A percentile compares a stretch with the other conserved stretches of the same genome.
Conservation (phyloP, 306 rosid genomes). For the Lagenaria siceraria region DNA sequence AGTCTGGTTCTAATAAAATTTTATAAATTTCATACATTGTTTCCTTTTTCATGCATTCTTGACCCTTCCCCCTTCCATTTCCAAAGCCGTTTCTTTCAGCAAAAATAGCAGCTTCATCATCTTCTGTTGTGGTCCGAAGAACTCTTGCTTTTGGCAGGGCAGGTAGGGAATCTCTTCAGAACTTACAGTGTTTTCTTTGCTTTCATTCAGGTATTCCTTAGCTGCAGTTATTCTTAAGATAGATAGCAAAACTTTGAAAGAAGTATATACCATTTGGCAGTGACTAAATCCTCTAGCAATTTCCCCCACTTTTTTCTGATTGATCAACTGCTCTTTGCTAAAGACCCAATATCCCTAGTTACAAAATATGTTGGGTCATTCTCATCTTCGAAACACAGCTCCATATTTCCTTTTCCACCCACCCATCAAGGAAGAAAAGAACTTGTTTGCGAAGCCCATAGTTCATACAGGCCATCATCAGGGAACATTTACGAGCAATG, state of each 20-base stretch:
- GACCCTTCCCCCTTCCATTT: neutral
- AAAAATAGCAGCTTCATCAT: neutral
- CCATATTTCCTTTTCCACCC: neutral
- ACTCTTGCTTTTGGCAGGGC: neutral
- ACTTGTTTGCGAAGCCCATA: neutral
- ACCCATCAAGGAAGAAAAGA: neutral
- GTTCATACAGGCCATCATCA: neutral
- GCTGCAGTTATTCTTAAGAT: neutral
- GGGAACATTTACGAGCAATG: neutral
- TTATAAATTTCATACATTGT: neutral
- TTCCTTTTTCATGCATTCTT: neutral
- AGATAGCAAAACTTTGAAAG: neutral
- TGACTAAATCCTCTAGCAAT: neutral
- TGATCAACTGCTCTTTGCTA: neutral
- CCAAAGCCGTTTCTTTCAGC: neutral
- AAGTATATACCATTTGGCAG: neutral
- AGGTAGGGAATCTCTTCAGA: neutral
- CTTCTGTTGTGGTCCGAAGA: neutral
- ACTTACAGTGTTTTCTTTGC: neutral
- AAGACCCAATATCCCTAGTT: neutral
- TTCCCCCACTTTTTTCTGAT: neutral
- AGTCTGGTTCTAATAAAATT: neutral
- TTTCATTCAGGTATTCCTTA: neutral
- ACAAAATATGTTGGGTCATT: too few relatives aligned
- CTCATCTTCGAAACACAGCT: neutral